Base-by-base conservation (phyloP, 305 asterid genomes). In the Solanum hybrid region DNA sequence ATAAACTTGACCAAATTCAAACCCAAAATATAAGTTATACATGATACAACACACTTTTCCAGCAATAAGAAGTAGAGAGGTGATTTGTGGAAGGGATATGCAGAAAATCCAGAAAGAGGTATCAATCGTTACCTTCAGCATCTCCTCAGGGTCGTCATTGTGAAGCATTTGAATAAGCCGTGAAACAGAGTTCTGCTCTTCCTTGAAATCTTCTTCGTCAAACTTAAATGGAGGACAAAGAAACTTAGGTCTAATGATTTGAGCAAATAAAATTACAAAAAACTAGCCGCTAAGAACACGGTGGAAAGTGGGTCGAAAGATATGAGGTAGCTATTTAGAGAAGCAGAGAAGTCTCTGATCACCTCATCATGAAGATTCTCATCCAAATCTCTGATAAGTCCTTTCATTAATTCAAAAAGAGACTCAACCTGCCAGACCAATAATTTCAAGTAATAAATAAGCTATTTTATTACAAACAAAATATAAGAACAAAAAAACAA, bases 151-250 rank as follows among this genome's bases (percentile, higher is more conserved):
- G 89, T 97, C 96, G 89, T 96, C 98, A 93, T 94, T 94, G 87
- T 97, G 93, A 90, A 98, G 92, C 99, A 98, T 95, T 91, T 96
- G 98, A 88, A 98, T 95, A 90, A 98, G 98, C 87, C 98, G 96
- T 57, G 99, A 96, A 87, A 98, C 97, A 84, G 93, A 94, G 92
- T 95, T 95, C 92, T 98, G 99, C 91, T 98, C 99, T 94, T 98
- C 99, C 88, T 94, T 94, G 92, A 98, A 98, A 92, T 98, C 99
- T 90, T 95, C 98, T 93, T 96, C 99, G 24, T 96, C 99, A 91
- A 94, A 94, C 99, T 98, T 90, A 91, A 88, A 89, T 90, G 82
- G 61, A 24, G 86, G 80, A 86, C 68, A 41, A 83, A 57, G 76
- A 79, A n/a, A 51, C 24, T 89, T 78, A n/a, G 24, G 61, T 11